A percentile compares a stretch with the other conserved stretches of the same genome.
These are phyloP conservation scores for Talaromyces thailandensis DNA, from an alignment of 495 filamentous ascomycete genomes.

Conservation along the genomic window DNA sequence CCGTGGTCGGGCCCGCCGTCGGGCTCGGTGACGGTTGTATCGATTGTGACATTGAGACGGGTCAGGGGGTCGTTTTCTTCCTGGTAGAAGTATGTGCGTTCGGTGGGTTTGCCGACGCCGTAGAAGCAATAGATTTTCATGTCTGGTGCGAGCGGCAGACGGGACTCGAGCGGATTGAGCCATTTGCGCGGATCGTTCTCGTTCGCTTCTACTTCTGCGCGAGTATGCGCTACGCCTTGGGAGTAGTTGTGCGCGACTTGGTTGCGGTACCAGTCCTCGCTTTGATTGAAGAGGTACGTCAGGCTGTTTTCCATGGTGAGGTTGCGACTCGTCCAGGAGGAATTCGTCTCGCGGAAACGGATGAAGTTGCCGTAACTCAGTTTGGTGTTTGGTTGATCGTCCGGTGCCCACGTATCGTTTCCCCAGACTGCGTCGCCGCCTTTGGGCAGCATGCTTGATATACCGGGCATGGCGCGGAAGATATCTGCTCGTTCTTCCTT, in stretches of 20 bases:
- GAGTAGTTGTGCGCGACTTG: slow-evolving; percentile 69
- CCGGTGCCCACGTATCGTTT: slow-evolving; percentile 79
- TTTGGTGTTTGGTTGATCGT: slow-evolving; percentile 66
- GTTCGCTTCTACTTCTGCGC: slow-evolving; percentile 76
- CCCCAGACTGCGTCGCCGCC: slow-evolving; percentile 94
- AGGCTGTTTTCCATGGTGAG: slow-evolving; percentile 72
- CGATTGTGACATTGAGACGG: slow-evolving; percentile 80
- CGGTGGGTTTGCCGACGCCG: slow-evolving; percentile 83
- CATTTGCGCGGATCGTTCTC: slow-evolving; percentile 75
- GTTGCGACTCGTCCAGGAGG: slow-evolving; percentile 55
- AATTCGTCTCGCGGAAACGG: slow-evolving; percentile 70
- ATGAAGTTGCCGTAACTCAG: slow-evolving; percentile 73
- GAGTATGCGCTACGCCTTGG: slow-evolving; percentile 77
- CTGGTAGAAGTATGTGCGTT: slow-evolving; percentile 86
- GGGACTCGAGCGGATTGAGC: slow-evolving; percentile 89
- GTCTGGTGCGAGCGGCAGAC: slow-evolving; percentile 78
- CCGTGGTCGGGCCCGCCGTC: slow-evolving; percentile 67
- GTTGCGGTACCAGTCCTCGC: slow-evolving; percentile 77
- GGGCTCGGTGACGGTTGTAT: slow-evolving; percentile 63
- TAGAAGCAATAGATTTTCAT: slow-evolving; percentile 99
- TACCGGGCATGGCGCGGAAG: slow-evolving; percentile 93
- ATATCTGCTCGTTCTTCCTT: slow-evolving; percentile 86
- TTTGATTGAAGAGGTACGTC: slow-evolving; percentile 63
- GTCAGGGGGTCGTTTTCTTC: slow-evolving; percentile 55
- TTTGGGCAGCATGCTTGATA: slow-evolving; percentile 94